Evolutionary conservation across 2,329 filamentous ascomycete species (phyloP).

Genomic region (Diplodia seriata): DNA sequence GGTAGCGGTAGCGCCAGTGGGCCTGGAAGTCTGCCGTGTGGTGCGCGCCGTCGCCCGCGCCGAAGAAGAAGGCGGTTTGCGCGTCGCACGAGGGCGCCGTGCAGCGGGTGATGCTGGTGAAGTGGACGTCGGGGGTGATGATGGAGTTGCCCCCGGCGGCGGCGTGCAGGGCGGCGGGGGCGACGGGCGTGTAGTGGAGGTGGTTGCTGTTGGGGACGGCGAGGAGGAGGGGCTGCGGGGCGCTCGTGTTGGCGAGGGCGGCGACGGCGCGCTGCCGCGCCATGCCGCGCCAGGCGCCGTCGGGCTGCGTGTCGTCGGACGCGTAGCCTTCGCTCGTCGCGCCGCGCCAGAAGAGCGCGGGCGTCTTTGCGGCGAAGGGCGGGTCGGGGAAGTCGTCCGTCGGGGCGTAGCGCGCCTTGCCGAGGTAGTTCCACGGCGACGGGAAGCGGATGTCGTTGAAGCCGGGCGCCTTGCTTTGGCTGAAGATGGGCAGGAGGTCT

Average conservation of each 20-base stretch:
- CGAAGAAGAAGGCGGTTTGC: slow-evolving; percentile 55
- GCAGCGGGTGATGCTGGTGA: slow-evolving; percentile 66
- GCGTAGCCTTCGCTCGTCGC: slow-evolving; percentile 62
- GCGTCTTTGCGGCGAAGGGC: slow-evolving; percentile 67
- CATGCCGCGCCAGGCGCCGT: slow-evolving; percentile 66
- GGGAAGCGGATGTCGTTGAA: slow-evolving; percentile 82
- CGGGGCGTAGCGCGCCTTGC: slow-evolving; percentile 61
- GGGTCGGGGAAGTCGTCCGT: slow-evolving; percentile 60
- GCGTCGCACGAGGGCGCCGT: slow-evolving; percentile 59
- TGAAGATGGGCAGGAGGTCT: slow-evolving; percentile 76
- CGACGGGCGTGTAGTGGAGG: slow-evolving; percentile 64
- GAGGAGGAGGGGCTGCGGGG: slow-evolving; percentile 37
- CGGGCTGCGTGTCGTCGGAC: slow-evolving; percentile 33
- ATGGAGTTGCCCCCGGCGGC: slow-evolving; percentile 45
- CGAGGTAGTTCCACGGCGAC: slow-evolving; percentile 66
- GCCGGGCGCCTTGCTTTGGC: slow-evolving; percentile 72
- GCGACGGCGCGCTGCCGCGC: slow-evolving; percentile 67
- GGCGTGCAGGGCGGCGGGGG: slow-evolving; percentile 61
- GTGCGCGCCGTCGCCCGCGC: slow-evolving; percentile 36
- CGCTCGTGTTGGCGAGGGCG: slow-evolving; percentile 42
- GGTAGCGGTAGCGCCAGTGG: slow-evolving; percentile 71
- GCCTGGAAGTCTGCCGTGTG: slow-evolving; percentile 54
- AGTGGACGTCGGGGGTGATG: slow-evolving; percentile 55
- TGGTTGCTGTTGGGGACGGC: slow-evolving; percentile 63
- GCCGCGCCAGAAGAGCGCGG: slow-evolving; percentile 78